Conservation (phyloP, 2,329 filamentous ascomycete genomes). For the Colletotrichum agaves region DNA sequence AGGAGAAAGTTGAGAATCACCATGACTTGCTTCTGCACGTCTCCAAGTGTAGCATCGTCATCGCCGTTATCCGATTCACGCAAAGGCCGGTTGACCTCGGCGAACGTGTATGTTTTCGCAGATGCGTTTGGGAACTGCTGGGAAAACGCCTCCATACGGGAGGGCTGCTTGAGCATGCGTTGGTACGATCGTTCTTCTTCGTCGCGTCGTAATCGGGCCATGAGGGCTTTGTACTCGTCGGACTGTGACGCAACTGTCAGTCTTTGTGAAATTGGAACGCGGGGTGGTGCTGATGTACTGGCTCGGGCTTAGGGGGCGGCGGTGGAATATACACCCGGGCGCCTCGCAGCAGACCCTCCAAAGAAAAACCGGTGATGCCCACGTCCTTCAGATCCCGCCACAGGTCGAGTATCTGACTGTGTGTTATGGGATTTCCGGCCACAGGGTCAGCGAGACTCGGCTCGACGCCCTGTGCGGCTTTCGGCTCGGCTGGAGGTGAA, state of each 20-base stretch:
- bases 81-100: conserved; percentile 61
- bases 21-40: conserved; percentile 83
- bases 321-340: conserved; percentile 81
- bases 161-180: conserved; percentile 75
- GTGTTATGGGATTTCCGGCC: conserved; percentile 76
- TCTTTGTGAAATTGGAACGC: neutral
- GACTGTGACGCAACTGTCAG: conserved; percentile 61
- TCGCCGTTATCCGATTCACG: conserved; percentile 60
- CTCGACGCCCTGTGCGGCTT: conserved; percentile 45
- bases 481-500: neutral
- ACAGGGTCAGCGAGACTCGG: conserved; percentile 61
- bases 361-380: conserved; percentile 52
- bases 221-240: conserved; percentile 85
- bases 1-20: conserved; percentile 91
- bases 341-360: conserved; percentile 79
- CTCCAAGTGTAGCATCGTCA: conserved; percentile 75
- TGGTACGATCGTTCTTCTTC: conserved; percentile 87
- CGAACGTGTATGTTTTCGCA: conserved; percentile 62
- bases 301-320: conserved; percentile 81
- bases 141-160: conserved; percentile 66
- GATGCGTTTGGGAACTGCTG: conserved; percentile 66
- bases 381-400: conserved; percentile 62
- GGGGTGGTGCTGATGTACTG: conserved; percentile 61
- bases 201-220: conserved; percentile 84
- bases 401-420: conserved; percentile 73